These are phyloP conservation scores for Ceratocystis colombiana DNA, from an alignment of 2,329 filamentous ascomycete species.

Conservation along the genomic window DNA sequence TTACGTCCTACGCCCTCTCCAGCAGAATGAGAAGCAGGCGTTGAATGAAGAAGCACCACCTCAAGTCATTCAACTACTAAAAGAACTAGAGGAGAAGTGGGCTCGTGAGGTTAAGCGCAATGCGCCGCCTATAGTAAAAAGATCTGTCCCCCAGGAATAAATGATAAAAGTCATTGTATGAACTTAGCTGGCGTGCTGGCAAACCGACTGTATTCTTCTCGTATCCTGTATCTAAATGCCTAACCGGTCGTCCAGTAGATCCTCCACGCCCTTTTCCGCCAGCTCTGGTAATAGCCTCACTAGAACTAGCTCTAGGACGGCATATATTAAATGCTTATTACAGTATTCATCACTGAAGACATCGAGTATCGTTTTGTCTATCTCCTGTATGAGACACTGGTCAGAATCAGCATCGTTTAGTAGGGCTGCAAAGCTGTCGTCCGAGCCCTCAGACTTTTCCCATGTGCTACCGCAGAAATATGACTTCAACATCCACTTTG, in stretches of 20 bases:
- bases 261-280: constrained; percentile 56
- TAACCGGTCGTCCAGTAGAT: constrained; percentile 65
- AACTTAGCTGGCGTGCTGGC: background rate
- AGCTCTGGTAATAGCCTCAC: constrained; percentile 77
- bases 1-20: constrained; percentile 68
- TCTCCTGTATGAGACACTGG: constrained; percentile 45
- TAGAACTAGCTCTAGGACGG: constrained; percentile 70
- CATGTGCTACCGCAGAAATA: constrained; percentile 39
- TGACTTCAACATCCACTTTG: constrained; percentile 39
- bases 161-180: background rate
- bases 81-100: constrained; percentile 39
- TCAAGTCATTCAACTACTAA: constrained; percentile 42
- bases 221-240: constrained; percentile 27
- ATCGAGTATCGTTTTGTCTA: constrained; percentile 57
- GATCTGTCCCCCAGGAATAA: background rate
- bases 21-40: constrained; percentile 39
- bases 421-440: constrained; percentile 27
- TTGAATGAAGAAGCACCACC: constrained; percentile 45
- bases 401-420: constrained; percentile 34
- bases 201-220: background rate
- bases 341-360: constrained; percentile 73
- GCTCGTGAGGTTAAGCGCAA: constrained; percentile 19
- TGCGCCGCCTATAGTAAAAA: background rate
- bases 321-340: constrained; percentile 85
- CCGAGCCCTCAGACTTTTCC: constrained; percentile 27